Conservation (phyloP, 1,284 basidiomycete genomes). For the Trichosporon asahii region DNA sequence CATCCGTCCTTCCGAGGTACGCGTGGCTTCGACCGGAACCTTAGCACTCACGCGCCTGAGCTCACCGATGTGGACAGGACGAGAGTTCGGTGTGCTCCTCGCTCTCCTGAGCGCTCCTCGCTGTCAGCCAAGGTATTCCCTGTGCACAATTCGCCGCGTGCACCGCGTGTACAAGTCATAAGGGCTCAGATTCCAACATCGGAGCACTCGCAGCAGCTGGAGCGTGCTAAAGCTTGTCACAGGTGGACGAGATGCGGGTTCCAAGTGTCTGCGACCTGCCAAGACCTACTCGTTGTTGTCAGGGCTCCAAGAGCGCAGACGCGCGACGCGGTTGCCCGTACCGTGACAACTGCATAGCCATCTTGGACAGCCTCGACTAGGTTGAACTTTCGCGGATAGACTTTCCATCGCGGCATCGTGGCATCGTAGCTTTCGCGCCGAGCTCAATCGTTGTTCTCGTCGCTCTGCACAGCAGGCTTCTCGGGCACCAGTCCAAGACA, state of each 20-base stretch:
- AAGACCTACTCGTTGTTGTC: not conserved
- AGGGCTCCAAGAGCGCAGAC: not conserved
- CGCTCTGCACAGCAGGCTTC: not conserved
- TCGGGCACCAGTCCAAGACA: not conserved
- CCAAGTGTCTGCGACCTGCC: not conserved
- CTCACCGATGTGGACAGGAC: too few species aligned
- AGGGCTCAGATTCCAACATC: not conserved
- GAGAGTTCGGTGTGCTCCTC: not conserved
- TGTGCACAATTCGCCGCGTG: not conserved
- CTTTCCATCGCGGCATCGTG: constrained; percentile 1
- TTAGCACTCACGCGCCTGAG: not conserved
- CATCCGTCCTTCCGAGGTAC: not conserved
- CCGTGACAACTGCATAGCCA: not conserved
- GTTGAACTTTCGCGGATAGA: not conserved
- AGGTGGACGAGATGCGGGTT: constrained; percentile 1
- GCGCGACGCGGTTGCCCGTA: not conserved
- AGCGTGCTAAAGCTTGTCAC: not conserved
- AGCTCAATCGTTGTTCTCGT: not conserved
- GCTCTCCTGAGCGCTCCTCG: not conserved
- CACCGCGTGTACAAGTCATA: not conserved
- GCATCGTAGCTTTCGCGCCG: not conserved
- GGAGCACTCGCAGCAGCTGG: not conserved
- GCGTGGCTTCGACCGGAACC: not conserved
- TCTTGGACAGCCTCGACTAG: not conserved
- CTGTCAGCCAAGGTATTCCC: not conserved